Evolutionary conservation across 805 yeast species (phyloP).

Genomic region (Candida berthetii): DNA sequence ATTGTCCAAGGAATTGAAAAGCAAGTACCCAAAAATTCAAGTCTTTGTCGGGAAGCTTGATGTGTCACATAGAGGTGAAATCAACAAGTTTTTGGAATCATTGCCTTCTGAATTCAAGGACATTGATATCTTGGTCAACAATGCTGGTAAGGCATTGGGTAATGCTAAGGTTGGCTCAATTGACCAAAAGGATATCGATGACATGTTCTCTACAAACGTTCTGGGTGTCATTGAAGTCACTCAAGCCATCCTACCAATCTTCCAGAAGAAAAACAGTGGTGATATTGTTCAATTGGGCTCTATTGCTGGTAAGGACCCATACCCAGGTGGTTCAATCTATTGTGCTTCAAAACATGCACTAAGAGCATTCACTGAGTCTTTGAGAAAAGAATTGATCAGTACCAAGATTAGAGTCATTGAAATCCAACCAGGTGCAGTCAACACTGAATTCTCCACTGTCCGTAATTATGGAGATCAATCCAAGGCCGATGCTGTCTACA

Average conservation of each 20-base stretch:
- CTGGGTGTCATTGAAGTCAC: slow-evolving; percentile 80
- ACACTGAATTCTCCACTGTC: slow-evolving; percentile 58
- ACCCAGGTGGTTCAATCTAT: slow-evolving; percentile 74
- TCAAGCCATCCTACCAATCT: slow-evolving; percentile 66
- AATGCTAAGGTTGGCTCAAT: slow-evolving; percentile 70
- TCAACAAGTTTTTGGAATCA: slow-evolving; percentile 40
- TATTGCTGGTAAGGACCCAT: slow-evolving; percentile 73
- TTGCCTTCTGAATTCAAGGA: slow-evolving; percentile 57
- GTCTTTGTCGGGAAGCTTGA: slow-evolving; percentile 47
- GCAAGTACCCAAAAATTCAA: slow-evolving; percentile 39
- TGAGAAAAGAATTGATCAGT: slow-evolving; percentile 69
- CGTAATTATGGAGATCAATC: slow-evolving; percentile 52
- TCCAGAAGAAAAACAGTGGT: slow-evolving; percentile 65
- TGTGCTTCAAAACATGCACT: slow-evolving; percentile 74
- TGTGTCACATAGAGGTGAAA: slow-evolving; percentile 46
- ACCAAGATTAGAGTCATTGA: slow-evolving; percentile 64
- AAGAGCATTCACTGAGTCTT: slow-evolving; percentile 61
- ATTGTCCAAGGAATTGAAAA: slow-evolving; percentile 39
- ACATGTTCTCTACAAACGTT: slow-evolving; percentile 84
- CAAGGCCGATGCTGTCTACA: slow-evolving; percentile 50
- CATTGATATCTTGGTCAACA: slow-evolving; percentile 63
- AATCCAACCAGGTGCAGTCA: slow-evolving; percentile 66
- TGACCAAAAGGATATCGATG: slow-evolving; percentile 52
- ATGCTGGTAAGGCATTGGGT: slow-evolving; percentile 81
- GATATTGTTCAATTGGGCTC: slow-evolving; percentile 74